These are phyloP conservation scores for Penicillium olsonii DNA, from an alignment of 2,329 filamentous ascomycete species.

Conservation along the genomic window DNA sequence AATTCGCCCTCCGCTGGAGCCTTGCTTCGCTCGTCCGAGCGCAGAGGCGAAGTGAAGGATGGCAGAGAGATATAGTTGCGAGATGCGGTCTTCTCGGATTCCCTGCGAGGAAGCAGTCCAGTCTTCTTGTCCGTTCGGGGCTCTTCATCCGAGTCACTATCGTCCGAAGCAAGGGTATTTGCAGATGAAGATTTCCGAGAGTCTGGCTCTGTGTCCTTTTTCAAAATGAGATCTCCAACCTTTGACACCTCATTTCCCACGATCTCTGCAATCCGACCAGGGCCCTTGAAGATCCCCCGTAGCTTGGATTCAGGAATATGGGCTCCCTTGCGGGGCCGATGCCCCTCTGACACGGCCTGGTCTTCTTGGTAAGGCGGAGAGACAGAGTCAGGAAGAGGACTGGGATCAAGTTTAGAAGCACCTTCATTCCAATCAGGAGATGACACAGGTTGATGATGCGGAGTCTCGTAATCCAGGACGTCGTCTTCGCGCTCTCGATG, in stretches of 20 bases:
- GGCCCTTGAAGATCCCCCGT: constrained; percentile 74
- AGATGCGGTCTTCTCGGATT: constrained; percentile 35
- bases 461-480: constrained; percentile 17
- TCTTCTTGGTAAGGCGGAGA: constrained; percentile 29
- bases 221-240: constrained; percentile 62
- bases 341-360: constrained; percentile 19
- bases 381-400: constrained; percentile 29
- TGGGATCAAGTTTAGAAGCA: constrained; percentile 28
- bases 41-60: constrained; percentile 52
- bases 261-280: constrained; percentile 69
- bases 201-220: constrained; percentile 53
- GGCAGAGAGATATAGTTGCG: constrained; percentile 52
- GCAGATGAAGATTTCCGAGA: constrained; percentile 47
- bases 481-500: constrained; percentile 32
- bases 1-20: constrained; percentile 27
- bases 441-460: constrained; percentile 17
- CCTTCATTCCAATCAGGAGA: constrained; percentile 18
- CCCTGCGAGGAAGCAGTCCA: constrained; percentile 32
- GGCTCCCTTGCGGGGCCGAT: constrained; percentile 29
- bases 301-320: constrained; percentile 58
- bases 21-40: constrained; percentile 37
- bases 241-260: constrained; percentile 66
- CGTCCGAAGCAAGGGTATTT: constrained; percentile 49
- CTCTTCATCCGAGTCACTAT: constrained; percentile 51
- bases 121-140: constrained; percentile 35